These are phyloP conservation scores for Phenoliferia sp. DNA, from an alignment of 1,284 basidiomycete species.

Conservation along the genomic window DNA sequence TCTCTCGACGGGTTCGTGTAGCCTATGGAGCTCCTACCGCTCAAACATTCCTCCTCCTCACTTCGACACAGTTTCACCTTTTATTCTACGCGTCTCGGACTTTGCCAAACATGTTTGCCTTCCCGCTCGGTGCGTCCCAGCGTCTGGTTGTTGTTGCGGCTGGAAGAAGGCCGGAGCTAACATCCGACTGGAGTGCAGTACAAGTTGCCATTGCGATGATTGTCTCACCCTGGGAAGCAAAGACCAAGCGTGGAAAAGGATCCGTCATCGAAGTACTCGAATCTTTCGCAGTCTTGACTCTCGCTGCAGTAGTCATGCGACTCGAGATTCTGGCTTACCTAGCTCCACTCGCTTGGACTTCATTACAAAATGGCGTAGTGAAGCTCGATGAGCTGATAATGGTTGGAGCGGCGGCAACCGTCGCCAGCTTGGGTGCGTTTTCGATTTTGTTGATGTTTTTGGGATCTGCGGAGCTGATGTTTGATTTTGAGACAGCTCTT, in stretches of 20 bases:
- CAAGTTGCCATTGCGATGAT: conserved; percentile 60
- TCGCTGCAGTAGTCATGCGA: conserved; percentile 68
- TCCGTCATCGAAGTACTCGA: conserved; percentile 41
- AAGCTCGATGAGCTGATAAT: conserved; percentile 50
- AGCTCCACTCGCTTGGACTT: conserved; percentile 57
- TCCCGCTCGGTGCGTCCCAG: conserved; percentile 60
- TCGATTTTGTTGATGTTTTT: neutral
- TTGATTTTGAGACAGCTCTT: conserved; percentile 47
- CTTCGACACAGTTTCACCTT: conserved; percentile 80
- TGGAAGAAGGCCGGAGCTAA: neutral
- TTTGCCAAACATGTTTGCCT: conserved; percentile 87
- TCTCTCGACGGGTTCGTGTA: conserved; percentile 58
- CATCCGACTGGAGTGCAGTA: conserved; percentile 49
- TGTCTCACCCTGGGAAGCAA: conserved; percentile 50
- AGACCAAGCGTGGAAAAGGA: conserved; percentile 39
- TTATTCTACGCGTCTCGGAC: conserved; percentile 91
- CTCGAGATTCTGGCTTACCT: conserved; percentile 71
- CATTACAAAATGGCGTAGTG: conserved; percentile 50
- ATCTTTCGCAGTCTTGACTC: conserved; percentile 54
- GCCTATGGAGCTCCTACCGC: conserved; percentile 60
- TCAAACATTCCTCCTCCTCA: conserved; percentile 61
- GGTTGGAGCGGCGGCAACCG: conserved; percentile 54
- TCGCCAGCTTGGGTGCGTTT: conserved; percentile 56
- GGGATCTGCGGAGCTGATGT: neutral
- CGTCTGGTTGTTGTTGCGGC: conserved; percentile 9